Conservation (phyloP, 2,329 filamentous ascomycete species). For the Byssochlamys sp. region DNA sequence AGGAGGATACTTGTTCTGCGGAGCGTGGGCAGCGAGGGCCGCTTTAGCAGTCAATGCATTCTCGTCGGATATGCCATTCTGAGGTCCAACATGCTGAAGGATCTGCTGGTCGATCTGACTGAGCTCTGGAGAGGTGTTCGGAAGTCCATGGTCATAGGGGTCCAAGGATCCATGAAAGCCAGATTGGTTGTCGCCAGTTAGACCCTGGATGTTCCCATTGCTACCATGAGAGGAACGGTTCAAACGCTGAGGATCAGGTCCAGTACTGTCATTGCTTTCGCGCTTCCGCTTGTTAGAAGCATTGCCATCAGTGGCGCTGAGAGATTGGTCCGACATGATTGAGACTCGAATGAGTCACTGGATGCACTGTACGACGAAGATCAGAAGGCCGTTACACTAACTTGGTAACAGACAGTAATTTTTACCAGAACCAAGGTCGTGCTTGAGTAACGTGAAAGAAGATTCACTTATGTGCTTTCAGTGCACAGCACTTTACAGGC, state of each 20-base stretch:
- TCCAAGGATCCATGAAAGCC: constrained; percentile 26
- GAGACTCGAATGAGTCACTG: not conserved
- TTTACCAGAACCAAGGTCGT: not conserved
- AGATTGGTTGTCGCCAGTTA: constrained; percentile 17
- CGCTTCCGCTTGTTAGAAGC: constrained; percentile 32
- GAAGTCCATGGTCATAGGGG: constrained; percentile 32
- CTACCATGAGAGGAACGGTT: constrained; percentile 33
- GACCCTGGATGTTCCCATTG: constrained; percentile 28
- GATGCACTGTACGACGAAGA: not conserved
- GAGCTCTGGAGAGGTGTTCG: constrained; percentile 26
- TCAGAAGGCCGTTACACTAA: not conserved
- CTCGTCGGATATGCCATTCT: constrained; percentile 45
- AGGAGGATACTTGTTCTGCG: constrained; percentile 36
- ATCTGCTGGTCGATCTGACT: constrained; percentile 38
- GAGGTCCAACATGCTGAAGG: constrained; percentile 41
- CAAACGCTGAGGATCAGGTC: constrained; percentile 31
- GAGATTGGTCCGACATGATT: constrained; percentile 30
- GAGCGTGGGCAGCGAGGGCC: constrained; percentile 36
- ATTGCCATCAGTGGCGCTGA: constrained; percentile 25
- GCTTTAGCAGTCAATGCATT: constrained; percentile 39
- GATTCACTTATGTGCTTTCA: not conserved
- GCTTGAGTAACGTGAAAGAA: not conserved
- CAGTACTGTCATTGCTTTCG: constrained; percentile 29
- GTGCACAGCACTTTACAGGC: not conserved
- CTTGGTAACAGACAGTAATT: not conserved